Conservation (phyloP, 352 stramenopile genomes). For the Hyaloperonospora arabidopsidis region DNA sequence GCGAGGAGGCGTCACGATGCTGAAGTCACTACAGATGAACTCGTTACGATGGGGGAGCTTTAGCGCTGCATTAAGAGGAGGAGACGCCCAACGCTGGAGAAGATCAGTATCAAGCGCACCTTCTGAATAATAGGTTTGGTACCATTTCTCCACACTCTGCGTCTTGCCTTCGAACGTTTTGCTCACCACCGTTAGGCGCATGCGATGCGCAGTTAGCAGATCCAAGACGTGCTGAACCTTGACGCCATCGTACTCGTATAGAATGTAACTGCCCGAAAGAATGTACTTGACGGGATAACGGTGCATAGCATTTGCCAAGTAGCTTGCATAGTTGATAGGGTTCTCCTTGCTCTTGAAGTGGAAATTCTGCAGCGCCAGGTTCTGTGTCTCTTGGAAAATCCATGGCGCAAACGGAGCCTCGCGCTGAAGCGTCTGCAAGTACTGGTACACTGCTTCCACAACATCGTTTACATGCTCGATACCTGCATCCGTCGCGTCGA, state of each 20-base stretch:
- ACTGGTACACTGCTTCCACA: slow-evolving; percentile 56
- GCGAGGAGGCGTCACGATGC: slow-evolving; percentile 37
- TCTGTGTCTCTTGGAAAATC: slow-evolving; percentile 65
- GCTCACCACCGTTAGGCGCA: slow-evolving; percentile 60
- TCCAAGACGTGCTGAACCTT: slow-evolving; percentile 50
- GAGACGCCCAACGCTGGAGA: slow-evolving; percentile 34
- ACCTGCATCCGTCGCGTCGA: slow-evolving; percentile 60
- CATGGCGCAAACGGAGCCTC: slow-evolving; percentile 40
- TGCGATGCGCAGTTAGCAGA: slow-evolving; percentile 37
- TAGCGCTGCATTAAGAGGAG: slow-evolving; percentile 28
- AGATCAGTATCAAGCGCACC: slow-evolving; percentile 23
- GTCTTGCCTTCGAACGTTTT: slow-evolving; percentile 59
- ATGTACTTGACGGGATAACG: slow-evolving; percentile 52
- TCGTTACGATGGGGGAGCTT: slow-evolving; percentile 58
- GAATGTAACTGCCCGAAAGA: slow-evolving; percentile 49
- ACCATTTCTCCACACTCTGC: slow-evolving; percentile 50
- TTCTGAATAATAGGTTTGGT: slow-evolving; percentile 56
- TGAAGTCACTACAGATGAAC: slow-evolving; percentile 74
- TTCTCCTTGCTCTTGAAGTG: slow-evolving; percentile 76
- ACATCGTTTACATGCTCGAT: slow-evolving; percentile 58
- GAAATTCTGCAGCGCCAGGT: slow-evolving; percentile 51
- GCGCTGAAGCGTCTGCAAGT: slow-evolving; percentile 45
- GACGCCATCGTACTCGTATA: slow-evolving; percentile 56
- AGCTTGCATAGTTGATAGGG: slow-evolving; percentile 60
- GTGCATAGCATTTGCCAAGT: slow-evolving; percentile 63